Evolutionary conservation across 2,329 filamentous ascomycete species (phyloP).

Genomic region (Teratosphaeria zuluensis): DNA sequence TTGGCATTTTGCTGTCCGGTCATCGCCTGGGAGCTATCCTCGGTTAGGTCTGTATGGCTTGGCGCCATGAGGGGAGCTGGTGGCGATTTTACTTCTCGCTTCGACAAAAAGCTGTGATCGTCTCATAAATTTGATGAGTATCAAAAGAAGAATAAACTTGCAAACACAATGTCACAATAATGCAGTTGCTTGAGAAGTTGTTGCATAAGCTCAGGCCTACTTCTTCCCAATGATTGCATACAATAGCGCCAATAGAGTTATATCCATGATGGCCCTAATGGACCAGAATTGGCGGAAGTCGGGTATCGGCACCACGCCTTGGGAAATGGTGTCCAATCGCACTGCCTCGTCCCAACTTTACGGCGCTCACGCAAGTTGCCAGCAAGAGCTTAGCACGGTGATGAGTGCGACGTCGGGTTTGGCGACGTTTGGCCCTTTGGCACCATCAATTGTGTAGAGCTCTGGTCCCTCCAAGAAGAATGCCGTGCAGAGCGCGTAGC

Average conservation of each 20-base stretch:
- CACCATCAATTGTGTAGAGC: neutral
- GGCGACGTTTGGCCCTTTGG: neutral
- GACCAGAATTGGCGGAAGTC: neutral
- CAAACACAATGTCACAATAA: neutral
- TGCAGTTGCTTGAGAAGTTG: neutral
- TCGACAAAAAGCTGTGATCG: neutral
- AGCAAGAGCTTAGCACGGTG: neutral
- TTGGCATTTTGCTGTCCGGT: neutral
- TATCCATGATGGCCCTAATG: neutral
- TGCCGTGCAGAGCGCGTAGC: neutral
- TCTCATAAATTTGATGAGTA: neutral
- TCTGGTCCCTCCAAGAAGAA: neutral
- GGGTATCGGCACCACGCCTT: neutral
- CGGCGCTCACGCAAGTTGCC: neutral
- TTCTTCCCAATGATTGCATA: neutral
- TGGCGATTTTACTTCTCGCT: neutral
- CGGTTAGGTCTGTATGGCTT: neutral
- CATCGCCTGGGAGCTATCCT: neutral
- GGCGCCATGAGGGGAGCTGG: neutral
- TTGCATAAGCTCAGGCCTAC: neutral
- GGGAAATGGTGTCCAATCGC: neutral
- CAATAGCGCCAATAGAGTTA: neutral
- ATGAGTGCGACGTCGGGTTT: neutral
- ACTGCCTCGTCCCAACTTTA: neutral
- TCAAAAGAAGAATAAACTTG: neutral